These are phyloP conservation scores for Dictyostelium capitatum DNA, from an alignment of 78 protist genomes.

Conservation along the genomic window DNA sequence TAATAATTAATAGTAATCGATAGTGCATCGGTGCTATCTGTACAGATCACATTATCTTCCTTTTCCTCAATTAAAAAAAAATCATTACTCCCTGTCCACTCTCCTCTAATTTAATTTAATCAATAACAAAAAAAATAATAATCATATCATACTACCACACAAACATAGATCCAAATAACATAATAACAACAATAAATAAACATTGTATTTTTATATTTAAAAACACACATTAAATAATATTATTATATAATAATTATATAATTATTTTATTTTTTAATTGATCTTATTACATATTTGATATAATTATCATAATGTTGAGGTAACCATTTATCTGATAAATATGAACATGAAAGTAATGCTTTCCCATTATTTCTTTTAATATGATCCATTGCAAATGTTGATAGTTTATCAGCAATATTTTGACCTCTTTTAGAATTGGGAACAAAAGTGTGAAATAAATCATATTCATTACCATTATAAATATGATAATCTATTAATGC, in stretches of 20 bases:
- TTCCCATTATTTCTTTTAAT: background rate
- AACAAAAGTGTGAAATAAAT: slow-evolving; percentile 4
- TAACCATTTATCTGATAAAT: background rate
- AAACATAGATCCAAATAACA: background rate
- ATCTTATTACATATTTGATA: background rate
- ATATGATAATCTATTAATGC: background rate
- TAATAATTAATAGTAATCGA: slow-evolving; percentile 14
- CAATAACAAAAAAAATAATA: background rate
- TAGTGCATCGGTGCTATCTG: slow-evolving; percentile 16
- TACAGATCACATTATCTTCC: too few species aligned
- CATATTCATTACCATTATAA: background rate
- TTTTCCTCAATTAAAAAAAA: too few species aligned
- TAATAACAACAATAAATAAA: background rate
- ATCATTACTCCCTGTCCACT: background rate
- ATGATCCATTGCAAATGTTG: background rate
- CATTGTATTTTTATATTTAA: background rate
- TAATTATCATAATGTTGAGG: background rate
- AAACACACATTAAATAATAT: too few species aligned
- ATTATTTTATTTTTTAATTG: background rate
- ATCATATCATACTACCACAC: background rate
- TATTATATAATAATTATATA: too few species aligned
- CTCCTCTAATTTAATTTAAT: background rate
- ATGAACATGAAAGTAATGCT: background rate
- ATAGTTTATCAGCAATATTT: background rate
- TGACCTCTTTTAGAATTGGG: slow-evolving; percentile 16